phyloP scores from a whole-genome alignment of 495 filamentous ascomycete species.

The Penicillium coprophilum region DNA sequence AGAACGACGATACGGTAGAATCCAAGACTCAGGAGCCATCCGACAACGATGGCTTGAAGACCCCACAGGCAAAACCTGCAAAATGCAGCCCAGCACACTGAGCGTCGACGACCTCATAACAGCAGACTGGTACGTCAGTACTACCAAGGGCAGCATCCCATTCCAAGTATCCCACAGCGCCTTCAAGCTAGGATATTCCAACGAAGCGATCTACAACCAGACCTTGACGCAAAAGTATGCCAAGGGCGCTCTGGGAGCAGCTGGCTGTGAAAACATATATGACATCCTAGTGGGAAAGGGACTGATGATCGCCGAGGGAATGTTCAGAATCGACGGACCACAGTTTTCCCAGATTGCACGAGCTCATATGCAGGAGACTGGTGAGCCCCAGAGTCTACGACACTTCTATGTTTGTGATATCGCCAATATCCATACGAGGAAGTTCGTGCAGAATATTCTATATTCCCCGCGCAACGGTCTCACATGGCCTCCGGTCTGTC shows the following conservation, averaged over 20 bases:
- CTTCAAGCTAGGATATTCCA: not conserved
- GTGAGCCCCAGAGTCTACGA: not conserved
- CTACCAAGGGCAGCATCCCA: not conserved
- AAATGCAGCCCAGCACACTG: not conserved
- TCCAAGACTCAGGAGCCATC: not conserved
- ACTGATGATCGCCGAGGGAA: not conserved
- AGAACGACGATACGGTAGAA: not conserved
- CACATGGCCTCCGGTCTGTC: not conserved
- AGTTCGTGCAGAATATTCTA: not conserved
- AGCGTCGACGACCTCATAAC: not conserved
- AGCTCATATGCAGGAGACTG: not conserved
- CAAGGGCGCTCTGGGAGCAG: not conserved
- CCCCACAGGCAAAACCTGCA: not conserved
- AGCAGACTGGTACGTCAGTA: not conserved
- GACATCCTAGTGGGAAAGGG: not conserved
- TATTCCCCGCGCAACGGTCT: not conserved
- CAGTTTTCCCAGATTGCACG: constrained; percentile 1
- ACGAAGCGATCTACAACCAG: no score
- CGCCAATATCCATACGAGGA: not conserved
- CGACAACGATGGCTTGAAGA: constrained; percentile 3
- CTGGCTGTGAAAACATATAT: not conserved
- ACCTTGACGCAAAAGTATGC: not conserved
- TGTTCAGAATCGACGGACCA: not conserved
- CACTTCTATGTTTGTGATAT: constrained; percentile 2
- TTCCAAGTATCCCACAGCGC: not conserved